A percentile compares a stretch with the other conserved stretches of the same genome.
Evolutionary conservation across 495 filamentous ascomycete species (phyloP).

Genomic region (Hypoxylon perforatum): DNA sequence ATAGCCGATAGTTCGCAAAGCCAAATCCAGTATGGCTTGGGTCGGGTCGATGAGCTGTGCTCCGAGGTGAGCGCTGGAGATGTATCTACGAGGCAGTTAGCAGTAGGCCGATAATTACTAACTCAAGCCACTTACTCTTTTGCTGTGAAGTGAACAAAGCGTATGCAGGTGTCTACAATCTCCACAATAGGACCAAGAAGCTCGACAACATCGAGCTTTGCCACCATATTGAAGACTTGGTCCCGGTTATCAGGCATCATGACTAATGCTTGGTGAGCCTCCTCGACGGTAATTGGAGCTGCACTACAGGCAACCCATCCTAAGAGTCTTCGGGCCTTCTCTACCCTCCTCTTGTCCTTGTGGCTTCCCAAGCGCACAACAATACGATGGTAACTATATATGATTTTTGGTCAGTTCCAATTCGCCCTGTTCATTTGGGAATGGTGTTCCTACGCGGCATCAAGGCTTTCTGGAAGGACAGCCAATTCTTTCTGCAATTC

Average conservation of each 20-base stretch:
- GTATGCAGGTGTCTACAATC: constrained; percentile 41
- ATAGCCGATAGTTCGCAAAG: constrained; percentile 31
- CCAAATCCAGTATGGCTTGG: constrained; percentile 30
- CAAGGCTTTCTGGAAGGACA: constrained; percentile 1
- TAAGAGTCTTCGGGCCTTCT: constrained; percentile 42
- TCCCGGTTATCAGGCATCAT: constrained; percentile 24
- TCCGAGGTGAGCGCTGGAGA: constrained; percentile 32
- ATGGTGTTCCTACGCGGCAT: not conserved
- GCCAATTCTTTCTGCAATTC: not conserved
- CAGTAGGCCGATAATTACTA: constrained; percentile 4
- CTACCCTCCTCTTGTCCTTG: too few relatives aligned
- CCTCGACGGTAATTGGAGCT: constrained; percentile 39
- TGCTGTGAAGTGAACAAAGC: constrained; percentile 51
- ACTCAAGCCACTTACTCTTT: constrained; percentile 42
- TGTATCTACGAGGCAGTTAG: constrained; percentile 31
- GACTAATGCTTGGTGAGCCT: constrained; percentile 44
- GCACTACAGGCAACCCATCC: constrained; percentile 44
- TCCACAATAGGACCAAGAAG: constrained; percentile 44
- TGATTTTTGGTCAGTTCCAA: constrained; percentile 12
- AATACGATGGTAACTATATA: constrained; percentile 32
- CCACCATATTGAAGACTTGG: constrained; percentile 13
- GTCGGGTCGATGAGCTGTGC: constrained; percentile 12
- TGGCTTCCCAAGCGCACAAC: constrained; percentile 30
- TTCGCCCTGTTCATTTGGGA: not conserved
- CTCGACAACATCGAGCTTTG: constrained; percentile 18